A percentile compares a stretch with the other conserved stretches of the same genome.
Evolutionary conservation across 305 asterid genomes (phyloP).

Genomic region (Solanum hybrid): DNA sequence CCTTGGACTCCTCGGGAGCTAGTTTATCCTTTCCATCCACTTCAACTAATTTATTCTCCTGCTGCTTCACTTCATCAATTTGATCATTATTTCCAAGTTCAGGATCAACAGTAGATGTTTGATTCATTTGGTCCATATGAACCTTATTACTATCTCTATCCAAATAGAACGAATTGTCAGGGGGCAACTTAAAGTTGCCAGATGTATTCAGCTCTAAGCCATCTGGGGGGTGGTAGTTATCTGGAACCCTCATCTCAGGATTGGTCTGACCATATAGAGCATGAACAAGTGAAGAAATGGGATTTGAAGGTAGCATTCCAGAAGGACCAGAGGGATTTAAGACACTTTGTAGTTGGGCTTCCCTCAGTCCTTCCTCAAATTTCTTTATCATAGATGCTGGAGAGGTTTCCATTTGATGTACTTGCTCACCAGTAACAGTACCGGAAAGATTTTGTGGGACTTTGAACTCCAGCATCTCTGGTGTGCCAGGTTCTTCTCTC

Average conservation of each 20-base stretch:
- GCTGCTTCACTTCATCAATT: conserved; percentile 20
- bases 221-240: conserved; percentile 16
- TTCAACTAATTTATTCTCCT: conserved; percentile 20
- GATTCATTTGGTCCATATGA: conserved; percentile 23
- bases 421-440: conserved; percentile 26
- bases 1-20: conserved; percentile 16
- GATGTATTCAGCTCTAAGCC: conserved; percentile 8
- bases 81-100: conserved; percentile 11
- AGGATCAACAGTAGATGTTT: conserved; percentile 15
- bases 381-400: conserved; percentile 25
- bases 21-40: conserved; percentile 12
- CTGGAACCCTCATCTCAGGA: conserved; percentile 13
- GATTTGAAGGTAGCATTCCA: conserved; percentile 20
- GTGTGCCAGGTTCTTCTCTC: conserved; percentile 28
- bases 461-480: conserved; percentile 28
- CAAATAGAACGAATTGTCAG: conserved; percentile 11
- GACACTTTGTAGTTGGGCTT: conserved; percentile 22
- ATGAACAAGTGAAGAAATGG: conserved; percentile 16
- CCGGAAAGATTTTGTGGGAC: conserved; percentile 25
- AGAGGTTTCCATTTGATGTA: conserved; percentile 23
- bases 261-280: conserved; percentile 14
- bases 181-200: conserved; percentile 12
- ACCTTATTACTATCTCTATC: conserved; percentile 20
- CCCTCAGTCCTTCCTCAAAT: conserved; percentile 24
- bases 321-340: conserved; percentile 25